phyloP scores from a whole-genome alignment of 2,329 filamentous ascomycete genomes.

The Xylariaceae sp. region DNA sequence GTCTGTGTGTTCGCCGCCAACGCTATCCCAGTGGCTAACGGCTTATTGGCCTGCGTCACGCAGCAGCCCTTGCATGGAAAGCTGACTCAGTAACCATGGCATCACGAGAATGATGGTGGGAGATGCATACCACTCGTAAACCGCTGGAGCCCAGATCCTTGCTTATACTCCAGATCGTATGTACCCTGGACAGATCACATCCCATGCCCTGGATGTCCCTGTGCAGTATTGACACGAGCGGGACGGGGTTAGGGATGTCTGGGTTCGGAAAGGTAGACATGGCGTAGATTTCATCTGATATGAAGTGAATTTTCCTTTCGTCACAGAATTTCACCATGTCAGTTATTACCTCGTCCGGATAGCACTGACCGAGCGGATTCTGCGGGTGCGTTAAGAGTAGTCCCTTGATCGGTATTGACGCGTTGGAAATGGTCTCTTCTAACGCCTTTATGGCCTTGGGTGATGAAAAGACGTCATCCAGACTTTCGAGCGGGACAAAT shows the following conservation, averaged over 20 bases:
- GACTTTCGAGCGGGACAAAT: background rate
- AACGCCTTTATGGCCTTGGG: background rate
- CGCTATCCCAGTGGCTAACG: conserved; percentile 1
- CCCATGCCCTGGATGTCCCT: conserved; percentile 1
- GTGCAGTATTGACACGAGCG: conserved; percentile 2
- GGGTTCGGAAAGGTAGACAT: conserved; percentile 12
- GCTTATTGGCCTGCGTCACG: conserved; percentile 9
- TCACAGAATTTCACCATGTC: conserved; percentile 23
- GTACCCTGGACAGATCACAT: conserved; percentile 4
- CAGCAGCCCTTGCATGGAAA: conserved; percentile 3
- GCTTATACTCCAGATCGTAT: conserved; percentile 13
- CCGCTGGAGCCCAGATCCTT: conserved; percentile 16
- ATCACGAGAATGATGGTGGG: background rate
- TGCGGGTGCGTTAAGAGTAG: conserved; percentile 28
- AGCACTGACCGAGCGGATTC: conserved; percentile 26
- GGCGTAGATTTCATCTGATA: conserved; percentile 29
- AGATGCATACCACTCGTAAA: conserved; percentile 32
- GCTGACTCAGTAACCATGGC: background rate
- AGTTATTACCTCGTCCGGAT: conserved; percentile 20
- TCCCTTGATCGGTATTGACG: conserved; percentile 15
- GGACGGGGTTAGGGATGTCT: background rate
- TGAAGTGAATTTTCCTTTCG: conserved; percentile 23
- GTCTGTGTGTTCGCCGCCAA: conserved; percentile 8
- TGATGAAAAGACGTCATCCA: conserved; percentile 6
- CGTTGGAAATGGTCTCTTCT: background rate